phyloP scores from a whole-genome alignment of 371 early-diverging fungal genomes.

The Apophysomyces trapeziformis region DNA sequence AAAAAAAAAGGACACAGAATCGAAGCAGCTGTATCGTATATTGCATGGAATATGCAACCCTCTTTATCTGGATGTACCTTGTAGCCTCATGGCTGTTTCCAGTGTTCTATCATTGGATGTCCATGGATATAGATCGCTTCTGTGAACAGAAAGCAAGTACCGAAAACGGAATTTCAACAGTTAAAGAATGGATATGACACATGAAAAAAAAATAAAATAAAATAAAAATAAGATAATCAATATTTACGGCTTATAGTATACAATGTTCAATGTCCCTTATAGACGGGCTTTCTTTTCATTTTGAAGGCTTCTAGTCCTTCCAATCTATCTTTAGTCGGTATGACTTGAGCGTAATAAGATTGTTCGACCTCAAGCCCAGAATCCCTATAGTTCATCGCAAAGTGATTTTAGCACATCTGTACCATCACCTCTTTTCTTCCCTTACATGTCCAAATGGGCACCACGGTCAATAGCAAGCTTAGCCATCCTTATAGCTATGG shows the following conservation, averaged over 20 bases:
- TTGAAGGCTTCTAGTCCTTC: slow-evolving; percentile 84
- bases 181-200: no score
- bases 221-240: no score
- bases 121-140: no score
- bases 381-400: slow-evolving; percentile 46
- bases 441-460: slow-evolving; percentile 80
- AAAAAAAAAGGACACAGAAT: no score
- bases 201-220: no score
- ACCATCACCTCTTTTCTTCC: background rate
- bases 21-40: background rate
- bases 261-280: slow-evolving; percentile 75
- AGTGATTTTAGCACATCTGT: background rate
- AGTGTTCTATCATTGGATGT: no score
- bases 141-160: no score
- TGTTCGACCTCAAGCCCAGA: slow-evolving; percentile 93
- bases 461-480: slow-evolving; percentile 89
- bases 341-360: slow-evolving; percentile 92
- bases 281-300: slow-evolving; percentile 85
- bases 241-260: background rate
- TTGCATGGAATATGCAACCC: background rate
- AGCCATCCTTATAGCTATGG: slow-evolving; percentile 89
- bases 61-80: background rate
- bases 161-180: no score
- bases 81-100: no score
- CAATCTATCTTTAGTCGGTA: slow-evolving; percentile 93